A percentile compares a stretch with the other conserved stretches of the same genome.
These are phyloP conservation scores for Nakataea oryzae DNA, from an alignment of 2,329 filamentous ascomycete species.

Conservation along the genomic window DNA sequence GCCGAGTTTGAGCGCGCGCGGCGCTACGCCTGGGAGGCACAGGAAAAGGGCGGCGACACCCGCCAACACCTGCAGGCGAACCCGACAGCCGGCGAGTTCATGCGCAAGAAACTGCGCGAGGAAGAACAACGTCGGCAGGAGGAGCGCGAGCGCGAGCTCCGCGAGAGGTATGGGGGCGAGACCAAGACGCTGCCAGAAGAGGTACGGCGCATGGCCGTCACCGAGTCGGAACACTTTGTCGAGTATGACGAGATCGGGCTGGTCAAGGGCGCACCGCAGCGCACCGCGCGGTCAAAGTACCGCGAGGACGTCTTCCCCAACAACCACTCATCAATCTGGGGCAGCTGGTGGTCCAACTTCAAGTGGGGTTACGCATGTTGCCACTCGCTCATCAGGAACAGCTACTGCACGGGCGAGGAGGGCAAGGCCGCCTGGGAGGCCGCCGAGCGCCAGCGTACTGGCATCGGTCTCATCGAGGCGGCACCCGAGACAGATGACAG, in stretches of 20 bases:
- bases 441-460: constrained; percentile 50
- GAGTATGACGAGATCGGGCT: constrained; percentile 88
- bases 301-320: constrained; percentile 77
- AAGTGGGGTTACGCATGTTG: constrained; percentile 95
- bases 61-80: constrained; percentile 90
- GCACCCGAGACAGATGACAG: neutral
- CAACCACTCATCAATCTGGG: constrained; percentile 90
- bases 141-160: constrained; percentile 57
- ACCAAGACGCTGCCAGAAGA: constrained; percentile 39
- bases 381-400: constrained; percentile 89
- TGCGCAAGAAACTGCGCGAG: constrained; percentile 67
- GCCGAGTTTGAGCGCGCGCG: constrained; percentile 87
- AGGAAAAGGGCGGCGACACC: constrained; percentile 70
- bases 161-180: constrained; percentile 74
- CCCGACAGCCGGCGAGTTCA: constrained; percentile 81
- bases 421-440: constrained; percentile 75
- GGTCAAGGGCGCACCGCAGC: constrained; percentile 78
- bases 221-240: constrained; percentile 76
- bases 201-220: constrained; percentile 56
- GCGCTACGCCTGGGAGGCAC: constrained; percentile 87
- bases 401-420: constrained; percentile 90
- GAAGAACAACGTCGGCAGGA: constrained; percentile 60
- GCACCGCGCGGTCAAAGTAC: constrained; percentile 79
- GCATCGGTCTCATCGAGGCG: constrained; percentile 15
- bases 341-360: constrained; percentile 95